Evolutionary conservation across 1,284 basidiomycete species (phyloP).

Genomic region (Cutaneotrichosporon curvatum): DNA sequence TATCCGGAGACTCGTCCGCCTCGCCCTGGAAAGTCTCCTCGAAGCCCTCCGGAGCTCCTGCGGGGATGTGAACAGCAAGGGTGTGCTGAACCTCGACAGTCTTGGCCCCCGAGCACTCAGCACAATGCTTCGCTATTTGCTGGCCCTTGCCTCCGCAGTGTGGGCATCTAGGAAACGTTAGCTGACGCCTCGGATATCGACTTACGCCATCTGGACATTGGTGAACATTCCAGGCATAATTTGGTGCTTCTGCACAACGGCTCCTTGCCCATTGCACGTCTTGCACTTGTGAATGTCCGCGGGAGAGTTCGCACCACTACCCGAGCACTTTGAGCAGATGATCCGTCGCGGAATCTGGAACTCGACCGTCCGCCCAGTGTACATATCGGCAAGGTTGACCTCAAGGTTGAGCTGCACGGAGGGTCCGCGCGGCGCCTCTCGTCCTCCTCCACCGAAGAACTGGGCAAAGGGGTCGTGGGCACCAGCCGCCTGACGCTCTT

Average conservation of each 20-base stretch:
- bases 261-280: slow-evolving; percentile 73
- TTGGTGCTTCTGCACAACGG: slow-evolving; percentile 79
- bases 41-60: slow-evolving; percentile 82
- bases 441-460: slow-evolving; percentile 69
- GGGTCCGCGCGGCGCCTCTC: slow-evolving; percentile 66
- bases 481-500: slow-evolving; percentile 62
- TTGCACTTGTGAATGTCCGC: slow-evolving; percentile 73
- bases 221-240: slow-evolving; percentile 91
- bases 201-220: slow-evolving; percentile 46
- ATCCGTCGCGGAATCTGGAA: slow-evolving; percentile 82
- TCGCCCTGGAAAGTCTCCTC: slow-evolving; percentile 88
- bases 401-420: slow-evolving; percentile 80
- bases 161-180: slow-evolving; percentile 54
- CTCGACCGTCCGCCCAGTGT: slow-evolving; percentile 75
- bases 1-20: slow-evolving; percentile 86
- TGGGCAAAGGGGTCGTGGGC: slow-evolving; percentile 85
- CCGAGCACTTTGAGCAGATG: slow-evolving; percentile 87
- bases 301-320: slow-evolving; percentile 80
- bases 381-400: slow-evolving; percentile 77
- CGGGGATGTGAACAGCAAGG: slow-evolving; percentile 70
- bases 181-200: slow-evolving; percentile 1
- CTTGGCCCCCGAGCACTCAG: slow-evolving; percentile 73
- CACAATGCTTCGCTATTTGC: slow-evolving; percentile 64
- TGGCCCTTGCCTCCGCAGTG: slow-evolving; percentile 73
- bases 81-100: slow-evolving; percentile 57